phyloP scores from a whole-genome alignment of 345 rosid species.

The Populus ilicifolia region DNA sequence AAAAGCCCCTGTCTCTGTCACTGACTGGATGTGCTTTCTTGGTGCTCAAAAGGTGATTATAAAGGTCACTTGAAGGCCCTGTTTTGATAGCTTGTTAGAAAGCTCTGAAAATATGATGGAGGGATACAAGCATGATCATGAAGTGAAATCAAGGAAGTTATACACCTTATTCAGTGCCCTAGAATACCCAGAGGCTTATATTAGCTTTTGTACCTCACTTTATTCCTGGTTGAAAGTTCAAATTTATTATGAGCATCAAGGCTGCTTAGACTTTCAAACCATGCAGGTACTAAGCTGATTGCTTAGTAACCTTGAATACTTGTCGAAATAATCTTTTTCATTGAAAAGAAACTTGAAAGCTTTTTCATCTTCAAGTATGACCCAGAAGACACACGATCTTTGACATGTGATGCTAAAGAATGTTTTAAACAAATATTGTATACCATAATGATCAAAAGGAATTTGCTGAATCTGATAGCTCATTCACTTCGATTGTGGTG shows the following conservation, averaged over 20 bases:
- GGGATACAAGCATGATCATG: conserved; percentile 42
- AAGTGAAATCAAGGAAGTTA: conserved; percentile 40
- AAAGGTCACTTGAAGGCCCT: conserved; percentile 43
- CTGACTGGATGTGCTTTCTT: conserved; percentile 2
- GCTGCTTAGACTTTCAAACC: background rate
- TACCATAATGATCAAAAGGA: background rate
- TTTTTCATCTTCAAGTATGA: background rate
- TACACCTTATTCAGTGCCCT: conserved; percentile 40
- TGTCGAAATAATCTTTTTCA: background rate
- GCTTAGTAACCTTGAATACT: background rate
- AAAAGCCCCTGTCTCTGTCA: no score
- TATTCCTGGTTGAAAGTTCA: background rate
- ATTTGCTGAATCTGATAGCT: background rate
- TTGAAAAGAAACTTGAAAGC: background rate
- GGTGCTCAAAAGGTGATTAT: conserved; percentile 31
- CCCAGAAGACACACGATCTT: background rate
- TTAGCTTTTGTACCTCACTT: background rate
- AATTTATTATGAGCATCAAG: background rate
- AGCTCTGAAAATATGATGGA: conserved; percentile 37
- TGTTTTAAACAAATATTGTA: background rate
- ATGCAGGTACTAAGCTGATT: background rate
- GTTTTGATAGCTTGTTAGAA: conserved; percentile 37
- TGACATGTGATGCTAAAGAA: background rate
- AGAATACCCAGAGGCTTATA: conserved; percentile 32
- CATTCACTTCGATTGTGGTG: background rate